These are phyloP conservation scores for Penicillium decumbens DNA, from an alignment of 2,329 filamentous ascomycete genomes.

Conservation along the genomic window DNA sequence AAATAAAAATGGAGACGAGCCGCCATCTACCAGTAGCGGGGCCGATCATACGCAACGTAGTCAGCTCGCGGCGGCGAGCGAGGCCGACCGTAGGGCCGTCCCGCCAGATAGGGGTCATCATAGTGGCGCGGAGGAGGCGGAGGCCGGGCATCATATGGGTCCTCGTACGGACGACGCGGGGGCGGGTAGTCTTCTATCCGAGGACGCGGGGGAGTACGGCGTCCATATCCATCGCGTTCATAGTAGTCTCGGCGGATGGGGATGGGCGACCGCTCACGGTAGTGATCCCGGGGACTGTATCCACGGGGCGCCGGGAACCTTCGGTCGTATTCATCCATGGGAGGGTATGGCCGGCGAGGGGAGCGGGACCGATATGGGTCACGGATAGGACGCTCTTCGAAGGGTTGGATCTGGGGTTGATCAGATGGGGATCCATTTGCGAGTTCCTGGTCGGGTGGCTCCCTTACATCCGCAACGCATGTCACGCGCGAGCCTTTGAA, in stretches of 20 bases:
- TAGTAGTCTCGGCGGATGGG: slow-evolving; percentile 75
- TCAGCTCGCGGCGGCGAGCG: slow-evolving; percentile 40
- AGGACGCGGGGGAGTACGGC: slow-evolving; percentile 74
- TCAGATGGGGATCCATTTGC: slow-evolving; percentile 22
- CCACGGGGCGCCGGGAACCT: slow-evolving; percentile 72
- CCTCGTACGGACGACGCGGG: slow-evolving; percentile 55
- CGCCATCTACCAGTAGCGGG: slow-evolving; percentile 42
- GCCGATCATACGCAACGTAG: slow-evolving; percentile 43
- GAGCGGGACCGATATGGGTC: slow-evolving; percentile 77
- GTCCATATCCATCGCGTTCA: slow-evolving; percentile 69
- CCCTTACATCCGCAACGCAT: slow-evolving; percentile 78
- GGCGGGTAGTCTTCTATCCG: slow-evolving; percentile 71
- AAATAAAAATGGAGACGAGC: slow-evolving; percentile 15
- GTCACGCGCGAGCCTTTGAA: slow-evolving; percentile 86
- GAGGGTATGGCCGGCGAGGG: slow-evolving; percentile 63
- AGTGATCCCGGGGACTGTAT: slow-evolving; percentile 79
- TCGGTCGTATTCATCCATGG: slow-evolving; percentile 75
- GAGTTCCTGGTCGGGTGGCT: slow-evolving; percentile 1
- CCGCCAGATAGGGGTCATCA: slow-evolving; percentile 58
- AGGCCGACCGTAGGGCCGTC: slow-evolving; percentile 51
- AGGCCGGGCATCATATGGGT: slow-evolving; percentile 53
- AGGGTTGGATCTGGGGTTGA: slow-evolving; percentile 57
- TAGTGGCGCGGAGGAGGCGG: slow-evolving; percentile 52
- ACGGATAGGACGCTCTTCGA: slow-evolving; percentile 64
- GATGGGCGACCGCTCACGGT: slow-evolving; percentile 78